These are phyloP conservation scores for Penicillium riverlandense DNA, from an alignment of 495 filamentous ascomycete genomes.

Conservation along the genomic window DNA sequence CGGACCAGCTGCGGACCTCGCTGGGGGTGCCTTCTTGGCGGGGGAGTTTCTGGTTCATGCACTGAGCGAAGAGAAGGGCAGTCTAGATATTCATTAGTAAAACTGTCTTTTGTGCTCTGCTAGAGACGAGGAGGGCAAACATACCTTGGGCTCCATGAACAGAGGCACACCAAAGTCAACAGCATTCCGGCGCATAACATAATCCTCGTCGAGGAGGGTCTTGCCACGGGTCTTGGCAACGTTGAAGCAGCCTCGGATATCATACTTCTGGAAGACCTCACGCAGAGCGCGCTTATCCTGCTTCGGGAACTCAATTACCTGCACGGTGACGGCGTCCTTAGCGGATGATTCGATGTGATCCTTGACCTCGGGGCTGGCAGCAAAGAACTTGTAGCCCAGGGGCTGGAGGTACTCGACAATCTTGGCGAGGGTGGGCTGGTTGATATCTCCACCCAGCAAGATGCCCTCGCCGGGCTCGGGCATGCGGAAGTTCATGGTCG, in stretches of 20 bases:
- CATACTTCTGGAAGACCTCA: constrained; percentile 94
- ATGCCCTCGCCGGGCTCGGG: constrained; percentile 90
- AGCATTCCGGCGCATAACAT: constrained; percentile 96
- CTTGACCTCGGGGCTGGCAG: constrained; percentile 75
- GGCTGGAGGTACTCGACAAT: constrained; percentile 82
- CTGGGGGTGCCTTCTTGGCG: constrained; percentile 71
- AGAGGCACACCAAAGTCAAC: constrained; percentile 97
- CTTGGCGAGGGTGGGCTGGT: constrained; percentile 54
- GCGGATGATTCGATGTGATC: constrained; percentile 63
- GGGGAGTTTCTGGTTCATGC: constrained; percentile 93
- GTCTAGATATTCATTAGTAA: constrained; percentile 49
- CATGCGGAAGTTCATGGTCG: constrained; percentile 98
- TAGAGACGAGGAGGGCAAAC: constrained; percentile 9
- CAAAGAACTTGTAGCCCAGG: constrained; percentile 89
- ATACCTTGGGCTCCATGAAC: constrained; percentile 98
- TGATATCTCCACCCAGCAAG: constrained; percentile 80
- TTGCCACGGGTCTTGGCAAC: constrained; percentile 76
- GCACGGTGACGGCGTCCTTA: constrained; percentile 61
- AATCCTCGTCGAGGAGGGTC: constrained; percentile 85
- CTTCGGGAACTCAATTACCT: constrained; percentile 96
- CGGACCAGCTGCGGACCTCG: constrained; percentile 89
- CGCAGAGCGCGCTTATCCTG: constrained; percentile 90
- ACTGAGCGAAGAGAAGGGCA: constrained; percentile 87
- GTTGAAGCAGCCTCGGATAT: constrained; percentile 95
- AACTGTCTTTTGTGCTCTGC: background rate